A percentile compares a stretch with the other conserved stretches of the same genome.
phyloP scores from a whole-genome alignment of 352 stramenopile genomes.

The Pythium biforme region DNA sequence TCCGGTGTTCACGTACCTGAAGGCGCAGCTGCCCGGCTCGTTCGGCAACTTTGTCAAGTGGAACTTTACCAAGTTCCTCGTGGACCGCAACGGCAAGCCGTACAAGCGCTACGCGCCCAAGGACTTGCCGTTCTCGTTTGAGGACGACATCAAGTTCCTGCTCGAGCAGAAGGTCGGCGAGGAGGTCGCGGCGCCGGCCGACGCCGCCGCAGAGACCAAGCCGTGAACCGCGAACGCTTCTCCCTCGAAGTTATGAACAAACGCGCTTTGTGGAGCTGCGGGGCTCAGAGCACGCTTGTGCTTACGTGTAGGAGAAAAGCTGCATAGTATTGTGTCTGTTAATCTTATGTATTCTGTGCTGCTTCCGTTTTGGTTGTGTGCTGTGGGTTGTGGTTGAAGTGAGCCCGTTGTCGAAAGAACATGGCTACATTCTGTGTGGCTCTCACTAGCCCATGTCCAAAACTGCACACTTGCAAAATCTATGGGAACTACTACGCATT shows the following conservation, averaged over 20 bases:
- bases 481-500: no score
- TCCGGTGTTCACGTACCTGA: constrained; percentile 82
- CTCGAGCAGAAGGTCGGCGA: constrained; percentile 37
- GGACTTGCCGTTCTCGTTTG: constrained; percentile 70
- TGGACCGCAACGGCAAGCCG: constrained; percentile 75
- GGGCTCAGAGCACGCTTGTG: no score
- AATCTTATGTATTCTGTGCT: no score
- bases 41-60: constrained; percentile 71
- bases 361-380: no score
- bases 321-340: no score
- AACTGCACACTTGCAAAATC: no score
- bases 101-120: constrained; percentile 74
- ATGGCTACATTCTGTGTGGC: no score
- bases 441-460: no score
- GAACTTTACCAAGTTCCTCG: constrained; percentile 93
- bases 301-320: no score
- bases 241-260: constrained; percentile 14
- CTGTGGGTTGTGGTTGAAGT: no score
- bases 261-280: no score
- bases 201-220: constrained; percentile 25
- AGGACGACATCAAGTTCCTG: constrained; percentile 75
- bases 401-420: no score
- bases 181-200: constrained; percentile 13
- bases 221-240: constrained; percentile 31
- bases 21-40: constrained; percentile 52